These are phyloP conservation scores for Ceratobasidium sp. DNA, from an alignment of 1,284 basidiomycete genomes.

Conservation along the genomic window DNA sequence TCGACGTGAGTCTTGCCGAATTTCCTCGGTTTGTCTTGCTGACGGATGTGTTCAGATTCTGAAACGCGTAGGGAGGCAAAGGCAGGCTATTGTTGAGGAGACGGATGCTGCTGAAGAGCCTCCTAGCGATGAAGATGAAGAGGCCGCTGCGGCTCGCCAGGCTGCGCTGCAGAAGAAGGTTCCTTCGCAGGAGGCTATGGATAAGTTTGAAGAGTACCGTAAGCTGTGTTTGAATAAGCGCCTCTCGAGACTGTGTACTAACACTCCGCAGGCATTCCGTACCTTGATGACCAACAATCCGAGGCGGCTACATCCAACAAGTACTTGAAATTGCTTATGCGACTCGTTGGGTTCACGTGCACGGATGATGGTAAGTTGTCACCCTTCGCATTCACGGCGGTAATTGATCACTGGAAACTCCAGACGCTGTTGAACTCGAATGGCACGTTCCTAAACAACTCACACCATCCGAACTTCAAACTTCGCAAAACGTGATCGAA, in stretches of 20 bases:
- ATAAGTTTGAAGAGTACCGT: constrained; percentile 79
- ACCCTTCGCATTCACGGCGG: background rate
- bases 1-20: constrained; percentile 62
- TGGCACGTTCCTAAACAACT: constrained; percentile 79
- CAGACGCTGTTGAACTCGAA: constrained; percentile 72
- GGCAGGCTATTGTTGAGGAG: constrained; percentile 72
- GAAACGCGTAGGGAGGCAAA: constrained; percentile 65
- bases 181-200: constrained; percentile 72
- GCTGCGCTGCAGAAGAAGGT: constrained; percentile 50
- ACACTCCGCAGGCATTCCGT: constrained; percentile 66
- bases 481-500: constrained; percentile 70
- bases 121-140: constrained; percentile 52
- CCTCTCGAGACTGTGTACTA: too few species aligned
- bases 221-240: constrained; percentile 49
- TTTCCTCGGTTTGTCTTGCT: background rate
- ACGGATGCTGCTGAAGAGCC: constrained; percentile 58
- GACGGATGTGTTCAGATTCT: constrained; percentile 61
- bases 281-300: constrained; percentile 71
- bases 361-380: constrained; percentile 61
- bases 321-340: constrained; percentile 80
- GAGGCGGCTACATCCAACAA: constrained; percentile 77
- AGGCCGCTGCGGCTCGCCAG: constrained; percentile 55
- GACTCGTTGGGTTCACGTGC: constrained; percentile 68
- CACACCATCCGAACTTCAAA: constrained; percentile 65
- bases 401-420: constrained; percentile 8